Evolutionary conservation across 257 asterid species (phyloP), one percentile per base, ranked within the genome.

Genomic region (Agastache rugosa): DNA sequence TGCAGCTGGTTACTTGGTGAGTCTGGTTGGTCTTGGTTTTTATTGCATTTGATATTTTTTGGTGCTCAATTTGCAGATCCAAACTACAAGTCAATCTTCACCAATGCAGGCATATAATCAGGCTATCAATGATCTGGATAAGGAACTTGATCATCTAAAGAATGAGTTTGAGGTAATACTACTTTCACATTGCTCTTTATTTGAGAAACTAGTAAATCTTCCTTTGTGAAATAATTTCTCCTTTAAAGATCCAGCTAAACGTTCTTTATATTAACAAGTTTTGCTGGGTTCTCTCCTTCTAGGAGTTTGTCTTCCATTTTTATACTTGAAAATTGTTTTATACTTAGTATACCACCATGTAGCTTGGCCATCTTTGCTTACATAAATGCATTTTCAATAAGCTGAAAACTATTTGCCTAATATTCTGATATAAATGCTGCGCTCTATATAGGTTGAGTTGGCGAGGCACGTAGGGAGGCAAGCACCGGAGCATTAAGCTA

Each of bases 51-150:
- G 55, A 76, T 51, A 34, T n/a, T 63, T 25, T 76, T 48, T 16
- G 17, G 37, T 78, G 72, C 44, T 67, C 59, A 16, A 69, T 69
- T 63, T 79, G 82, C 88, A 93, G 98, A 88, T 93, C 83, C 97
- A 93, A 72, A 93, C 97, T 4, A 81, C 96, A 31, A 91, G 97
- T 85, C 97, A 93, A 75, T 93, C 98, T 69, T 93, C 98, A 6
- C 98, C 97, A 6, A 93, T 93, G 98, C 98, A 93, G 85, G 98
- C 98, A 2, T 93, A 91, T 80, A 93, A 93, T 86, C 97, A 93
- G 85, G 98, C 97, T 45, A 92, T 93, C 73, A 90, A 93, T 76
- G 98, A 93, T 84, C 88, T 90, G 79, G 98, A 93, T 75, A 93
- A 88, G 89, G 98, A 93, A 76, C 84, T 93, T 56, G 98, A 93